These are phyloP conservation scores for Fomitopsis betulina DNA, from an alignment of 1,284 basidiomycete species.

Conservation along the genomic window DNA sequence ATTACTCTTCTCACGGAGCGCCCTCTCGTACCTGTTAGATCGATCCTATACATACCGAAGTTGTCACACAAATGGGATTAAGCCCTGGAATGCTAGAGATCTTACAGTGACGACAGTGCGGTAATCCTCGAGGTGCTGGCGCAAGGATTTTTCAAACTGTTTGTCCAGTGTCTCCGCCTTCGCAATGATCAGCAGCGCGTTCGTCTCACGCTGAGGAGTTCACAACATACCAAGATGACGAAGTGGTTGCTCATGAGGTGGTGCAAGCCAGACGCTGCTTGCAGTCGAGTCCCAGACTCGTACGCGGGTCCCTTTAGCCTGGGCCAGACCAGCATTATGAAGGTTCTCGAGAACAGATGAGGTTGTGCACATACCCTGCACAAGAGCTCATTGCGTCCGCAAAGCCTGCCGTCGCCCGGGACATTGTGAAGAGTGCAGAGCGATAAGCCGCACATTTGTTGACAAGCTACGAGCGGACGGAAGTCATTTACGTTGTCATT, in stretches of 20 bases:
- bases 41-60: constrained; percentile 51
- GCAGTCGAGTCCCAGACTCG: constrained; percentile 70
- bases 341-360: background rate
- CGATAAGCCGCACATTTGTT: constrained; percentile 81
- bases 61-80: background rate
- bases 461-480: constrained; percentile 52
- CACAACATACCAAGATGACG: constrained; percentile 70
- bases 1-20: constrained; percentile 77
- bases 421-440: constrained; percentile 78
- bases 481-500: background rate
- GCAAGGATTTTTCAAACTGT: constrained; percentile 86
- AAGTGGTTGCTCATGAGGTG: constrained; percentile 92
- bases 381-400: constrained; percentile 85
- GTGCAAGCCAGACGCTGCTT: constrained; percentile 87
- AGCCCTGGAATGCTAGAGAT: constrained; percentile 22
- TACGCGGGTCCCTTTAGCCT: constrained; percentile 80
- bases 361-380: constrained; percentile 57
- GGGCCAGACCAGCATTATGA: constrained; percentile 7
- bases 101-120: constrained; percentile 62
- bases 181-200: background rate
- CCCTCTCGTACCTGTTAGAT: constrained; percentile 74
- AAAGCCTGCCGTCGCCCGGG: constrained; percentile 80
- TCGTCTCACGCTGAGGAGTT: background rate
- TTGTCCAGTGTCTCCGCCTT: constrained; percentile 85
- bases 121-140: constrained; percentile 82